phyloP scores from a whole-genome alignment of 106 monocot genomes.

The Acorus calamus region DNA sequence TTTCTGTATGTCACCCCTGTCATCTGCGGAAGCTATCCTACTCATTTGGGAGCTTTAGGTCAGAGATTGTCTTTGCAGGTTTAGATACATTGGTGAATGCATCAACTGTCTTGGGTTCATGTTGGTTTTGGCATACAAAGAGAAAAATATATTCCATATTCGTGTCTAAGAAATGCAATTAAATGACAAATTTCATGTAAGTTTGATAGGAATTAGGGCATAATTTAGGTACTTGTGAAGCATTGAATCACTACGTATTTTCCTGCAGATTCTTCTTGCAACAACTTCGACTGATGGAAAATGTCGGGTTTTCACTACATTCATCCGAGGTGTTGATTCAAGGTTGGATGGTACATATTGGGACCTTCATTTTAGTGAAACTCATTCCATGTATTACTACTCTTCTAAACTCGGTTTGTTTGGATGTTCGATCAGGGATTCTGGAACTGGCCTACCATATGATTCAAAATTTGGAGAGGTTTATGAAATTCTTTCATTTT shows the following conservation, averaged over 20 bases:
- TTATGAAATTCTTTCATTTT: constrained; percentile 12
- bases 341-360: constrained; percentile 28
- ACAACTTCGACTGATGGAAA: constrained; percentile 99
- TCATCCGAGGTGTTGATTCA: constrained; percentile 89
- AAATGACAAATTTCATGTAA: too few relatives aligned
- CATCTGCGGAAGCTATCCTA: too few relatives aligned
- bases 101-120: too few relatives aligned
- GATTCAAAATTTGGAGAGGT: constrained; percentile 99
- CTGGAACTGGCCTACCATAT: constrained; percentile 38
- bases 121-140: too few relatives aligned
- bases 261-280: constrained; percentile 81
- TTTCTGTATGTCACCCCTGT: too few relatives aligned
- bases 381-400: constrained; percentile 3
- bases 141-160: too few relatives aligned
- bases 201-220: too few relatives aligned
- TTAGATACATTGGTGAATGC: too few relatives aligned
- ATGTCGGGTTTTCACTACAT: constrained; percentile 93
- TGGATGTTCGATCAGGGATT: constrained; percentile 35
- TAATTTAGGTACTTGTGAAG: too few relatives aligned
- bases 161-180: too few relatives aligned
- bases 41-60: too few relatives aligned
- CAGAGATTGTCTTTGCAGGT: too few relatives aligned
- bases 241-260: constrained; percentile 1
- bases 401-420: not conserved
- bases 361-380: not conserved